Base-by-base conservation (phyloP, 805 yeast species). In the Starmerella bombi region DNA sequence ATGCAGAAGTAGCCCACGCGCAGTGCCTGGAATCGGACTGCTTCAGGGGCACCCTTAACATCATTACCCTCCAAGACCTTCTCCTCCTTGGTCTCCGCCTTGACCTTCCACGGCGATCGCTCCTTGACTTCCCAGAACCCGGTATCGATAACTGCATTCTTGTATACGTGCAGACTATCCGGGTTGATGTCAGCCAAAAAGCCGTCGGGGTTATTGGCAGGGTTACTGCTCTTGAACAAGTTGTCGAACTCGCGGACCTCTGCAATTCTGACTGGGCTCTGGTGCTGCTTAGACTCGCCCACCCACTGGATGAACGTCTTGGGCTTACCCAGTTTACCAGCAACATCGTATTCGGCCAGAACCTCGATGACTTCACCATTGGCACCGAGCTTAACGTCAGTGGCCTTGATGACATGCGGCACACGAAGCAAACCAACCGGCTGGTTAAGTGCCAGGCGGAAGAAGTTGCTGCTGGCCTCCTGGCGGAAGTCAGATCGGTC, bases 221-320 rank as follows among this genome's bases (percentile, higher is more conserved):
- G 98, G 58, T 88, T 91, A 55, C 91, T 97, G 38, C 88, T 77
- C 47, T 75, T 74, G 72, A 91, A 91, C 50, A 91, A 67, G 59
- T 76, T 88, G 57, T 83, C 81, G 64, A 88, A 85, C 48, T 83
- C 69, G 62, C 97, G 76, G 20, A 86, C 80, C 62, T 91, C 93
- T 23, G 69, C 61, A 42, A 91, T 60, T 40, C 61, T 61, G 35
- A 80, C 67, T 3, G 88, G 86, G 8, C 84, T 75, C 32, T 65
- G 63, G 53, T 73, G 66, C 45, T 72, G 70, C 25, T 66, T 63
- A 18, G 77, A 66, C 47, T 75, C 74, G 38, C 95, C 93, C 38
- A 91, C 77, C 98, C 98, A 91, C 65, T 91, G 98, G 56, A 91
- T 85, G 59, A 69, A 91, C 8, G 98, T 86, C 73, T 88, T 91